Base-by-base conservation (phyloP, 2,329 filamentous ascomycete species). In the Hypoxylon sp. region DNA sequence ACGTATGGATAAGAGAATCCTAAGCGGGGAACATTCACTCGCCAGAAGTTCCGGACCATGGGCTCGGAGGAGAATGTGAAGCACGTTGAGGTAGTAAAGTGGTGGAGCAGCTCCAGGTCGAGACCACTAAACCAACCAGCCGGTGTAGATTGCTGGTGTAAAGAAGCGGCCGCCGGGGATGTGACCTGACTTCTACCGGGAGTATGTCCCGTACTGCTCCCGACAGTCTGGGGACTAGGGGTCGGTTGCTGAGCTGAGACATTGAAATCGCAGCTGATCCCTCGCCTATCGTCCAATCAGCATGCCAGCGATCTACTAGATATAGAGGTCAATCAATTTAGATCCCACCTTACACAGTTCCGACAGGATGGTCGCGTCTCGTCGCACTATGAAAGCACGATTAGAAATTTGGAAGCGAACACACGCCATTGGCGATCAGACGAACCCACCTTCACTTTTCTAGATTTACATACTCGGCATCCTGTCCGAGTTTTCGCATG, bases 71-170 rank as follows among this genome's bases (percentile, higher is more conserved):
- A 81, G 2, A 87, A 75, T 0, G 85, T 86, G n/a, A 79, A 76
- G 56, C 80, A 81, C 0, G 86, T 88, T 8, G 81, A 82, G 0
- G 81, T 83, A 48, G 80, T 82, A 68, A 81, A 88, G 75, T 88
- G 84, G 71, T 88, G 84, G 6, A 88, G 77, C 1, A 88, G 80
- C 69, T 87, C 84, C 7, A 87, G 78, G 50, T 87, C 84, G 10
- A 81, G 72, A 44, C 64, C 75, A 47, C 64, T 76, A 21, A 74
- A 72, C 68, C 71, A 73, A 19, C 67, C 57, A 6, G 55, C n/a
- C 46, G 69, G 64, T 13, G 62, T 35, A 13, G 50, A 60, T 32
- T 50, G 56, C 19, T 70, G 54, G 1, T 54, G 55, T 15, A 64
- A 58, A 8, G 67, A 63, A 32, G 53, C 19, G 21, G 59, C 57